A percentile compares a stretch with the other conserved stretches of the same genome.
Evolutionary conservation across 1,284 basidiomycete genomes (phyloP).

Genomic region (Ceratobasidium sp.): DNA sequence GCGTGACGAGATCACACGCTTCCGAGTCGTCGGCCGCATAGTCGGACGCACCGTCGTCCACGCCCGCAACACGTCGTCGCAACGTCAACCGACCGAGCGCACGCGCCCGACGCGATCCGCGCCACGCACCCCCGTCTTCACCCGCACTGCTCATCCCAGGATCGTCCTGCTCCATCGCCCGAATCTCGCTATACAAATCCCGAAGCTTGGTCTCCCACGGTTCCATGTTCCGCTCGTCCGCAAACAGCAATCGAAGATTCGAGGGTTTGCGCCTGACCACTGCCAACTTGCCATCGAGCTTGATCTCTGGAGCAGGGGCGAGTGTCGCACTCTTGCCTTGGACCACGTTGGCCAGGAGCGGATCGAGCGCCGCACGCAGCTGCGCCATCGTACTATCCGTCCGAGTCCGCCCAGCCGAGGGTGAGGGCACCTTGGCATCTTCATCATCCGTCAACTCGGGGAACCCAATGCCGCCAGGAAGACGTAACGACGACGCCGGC

Average conservation of each 20-base stretch:
- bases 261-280: slow-evolving; percentile 1
- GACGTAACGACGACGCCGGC: slow-evolving; percentile 19
- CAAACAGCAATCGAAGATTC: slow-evolving; percentile 9
- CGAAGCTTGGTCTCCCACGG: slow-evolving; percentile 33
- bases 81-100: slow-evolving; percentile 13
- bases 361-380: slow-evolving; percentile 22
- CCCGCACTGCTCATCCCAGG: slow-evolving; percentile 24
- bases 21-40: slow-evolving; percentile 35
- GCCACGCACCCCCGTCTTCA: slow-evolving; percentile 2
- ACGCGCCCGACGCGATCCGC: slow-evolving; percentile 7
- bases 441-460: background rate
- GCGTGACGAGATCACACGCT: background rate
- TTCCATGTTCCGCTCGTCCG: slow-evolving; percentile 13
- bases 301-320: background rate
- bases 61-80: background rate
- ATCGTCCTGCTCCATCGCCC: slow-evolving; percentile 3
- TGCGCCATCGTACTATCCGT: slow-evolving; percentile 31
- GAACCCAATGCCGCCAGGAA: background rate
- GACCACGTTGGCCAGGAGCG: slow-evolving; percentile 3
- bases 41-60: slow-evolving; percentile 11
- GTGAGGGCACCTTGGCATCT: background rate
- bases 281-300: background rate
- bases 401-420: background rate
- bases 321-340: background rate
- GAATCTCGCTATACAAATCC: slow-evolving; percentile 29